Evolutionary conservation across 2,329 filamentous ascomycete species (phyloP).

Genomic region (Ophiocordyceps robertsii): DNA sequence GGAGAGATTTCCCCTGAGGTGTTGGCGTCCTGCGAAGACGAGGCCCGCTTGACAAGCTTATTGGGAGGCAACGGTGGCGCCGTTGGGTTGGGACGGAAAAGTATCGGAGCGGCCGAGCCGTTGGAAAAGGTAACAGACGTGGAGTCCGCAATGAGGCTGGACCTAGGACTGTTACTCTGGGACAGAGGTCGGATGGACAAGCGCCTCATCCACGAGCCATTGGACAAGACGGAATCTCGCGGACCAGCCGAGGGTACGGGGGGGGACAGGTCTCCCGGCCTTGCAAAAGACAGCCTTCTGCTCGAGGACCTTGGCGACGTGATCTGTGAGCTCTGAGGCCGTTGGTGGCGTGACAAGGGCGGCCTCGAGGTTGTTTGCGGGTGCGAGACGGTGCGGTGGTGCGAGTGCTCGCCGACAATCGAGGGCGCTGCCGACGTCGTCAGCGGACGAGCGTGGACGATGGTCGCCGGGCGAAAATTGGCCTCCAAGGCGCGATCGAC

Average conservation of each 20-base stretch:
- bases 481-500: conserved; percentile 20
- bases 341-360: conserved; percentile 23
- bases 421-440: conserved; percentile 22
- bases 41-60: conserved; percentile 63
- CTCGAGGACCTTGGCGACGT: conserved; percentile 23
- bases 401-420: conserved; percentile 16
- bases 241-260: conserved; percentile 17
- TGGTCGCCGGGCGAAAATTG: conserved; percentile 11
- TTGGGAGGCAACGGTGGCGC: conserved; percentile 46
- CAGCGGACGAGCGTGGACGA: conserved; percentile 27
- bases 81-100: conserved; percentile 24
- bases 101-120: conserved; percentile 52
- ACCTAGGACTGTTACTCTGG: conserved; percentile 49
- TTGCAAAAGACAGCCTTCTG: conserved; percentile 30
- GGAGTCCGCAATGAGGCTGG: conserved; percentile 52
- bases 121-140: conserved; percentile 53
- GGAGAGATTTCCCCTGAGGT: conserved; percentile 24
- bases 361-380: conserved; percentile 19
- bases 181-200: conserved; percentile 53
- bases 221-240: conserved; percentile 46
- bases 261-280: conserved; percentile 21
- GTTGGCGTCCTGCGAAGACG: conserved; percentile 37
- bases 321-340: conserved; percentile 24
- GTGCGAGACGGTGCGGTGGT: conserved; percentile 15
- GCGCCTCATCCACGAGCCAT: conserved; percentile 59